Evolutionary conservation across 345 rosid species (phyloP).

Genomic region (Eucalyptus sp.): DNA sequence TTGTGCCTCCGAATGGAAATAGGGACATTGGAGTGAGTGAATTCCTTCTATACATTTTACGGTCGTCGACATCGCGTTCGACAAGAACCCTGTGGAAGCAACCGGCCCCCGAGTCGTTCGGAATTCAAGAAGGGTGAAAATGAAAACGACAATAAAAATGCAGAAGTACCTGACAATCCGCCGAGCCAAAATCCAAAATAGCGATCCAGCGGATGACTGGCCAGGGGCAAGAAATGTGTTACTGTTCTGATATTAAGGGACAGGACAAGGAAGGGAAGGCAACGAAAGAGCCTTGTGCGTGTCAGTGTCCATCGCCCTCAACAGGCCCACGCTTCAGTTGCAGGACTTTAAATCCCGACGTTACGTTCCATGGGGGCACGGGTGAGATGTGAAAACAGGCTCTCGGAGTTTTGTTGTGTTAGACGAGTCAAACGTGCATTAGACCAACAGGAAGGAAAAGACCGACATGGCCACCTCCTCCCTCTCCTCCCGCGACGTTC

Average conservation of each 20-base stretch:
- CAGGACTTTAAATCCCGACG: background rate
- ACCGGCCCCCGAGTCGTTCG: background rate
- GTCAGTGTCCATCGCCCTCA: background rate
- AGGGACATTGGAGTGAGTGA: background rate
- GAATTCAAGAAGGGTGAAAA: background rate
- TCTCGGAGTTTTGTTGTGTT: background rate
- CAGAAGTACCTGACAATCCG: background rate
- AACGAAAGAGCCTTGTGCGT: background rate
- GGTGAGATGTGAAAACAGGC: background rate
- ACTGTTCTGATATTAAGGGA: background rate
- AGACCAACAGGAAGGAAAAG: background rate
- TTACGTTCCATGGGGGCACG: background rate
- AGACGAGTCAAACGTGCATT: background rate
- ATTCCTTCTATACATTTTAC: background rate
- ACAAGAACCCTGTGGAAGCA: background rate
- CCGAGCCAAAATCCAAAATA: background rate
- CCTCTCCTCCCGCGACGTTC: background rate
- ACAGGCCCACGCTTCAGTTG: background rate
- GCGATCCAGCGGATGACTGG: background rate
- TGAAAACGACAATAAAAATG: background rate
- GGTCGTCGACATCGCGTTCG: background rate
- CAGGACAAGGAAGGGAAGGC: background rate
- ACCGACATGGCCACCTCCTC: background rate
- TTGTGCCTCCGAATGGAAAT: background rate
- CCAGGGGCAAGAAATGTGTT: background rate